Evolutionary conservation across 176 grass and related monocot genomes (phyloP).

Genomic region (Cenchrus fungigraminus): DNA sequence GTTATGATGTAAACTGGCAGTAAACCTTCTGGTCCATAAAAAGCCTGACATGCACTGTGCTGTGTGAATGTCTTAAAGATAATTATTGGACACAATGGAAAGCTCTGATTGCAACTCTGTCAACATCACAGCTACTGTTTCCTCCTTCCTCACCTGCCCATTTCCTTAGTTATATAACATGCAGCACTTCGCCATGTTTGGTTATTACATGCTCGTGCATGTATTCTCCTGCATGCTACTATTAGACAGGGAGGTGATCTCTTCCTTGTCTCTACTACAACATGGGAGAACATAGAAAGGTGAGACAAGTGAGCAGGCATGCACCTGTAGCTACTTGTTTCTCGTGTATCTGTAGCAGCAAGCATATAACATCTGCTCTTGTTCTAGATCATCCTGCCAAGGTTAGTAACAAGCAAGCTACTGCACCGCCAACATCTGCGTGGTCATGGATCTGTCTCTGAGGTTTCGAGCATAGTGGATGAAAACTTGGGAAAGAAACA

Average conservation of each 20-base stretch:
- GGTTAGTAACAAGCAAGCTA: conserved; percentile 66
- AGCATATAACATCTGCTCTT: conserved; percentile 43
- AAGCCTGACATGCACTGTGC: conserved; percentile 43
- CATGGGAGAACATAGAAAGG: conserved; percentile 63
- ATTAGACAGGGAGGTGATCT: conserved; percentile 35
- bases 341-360: conserved; percentile 14
- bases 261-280: conserved; percentile 33
- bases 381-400: conserved; percentile 71
- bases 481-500: conserved; percentile 49
- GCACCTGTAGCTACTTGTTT: conserved; percentile 36
- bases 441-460: conserved; percentile 53
- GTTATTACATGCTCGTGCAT: conserved; percentile 51
- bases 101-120: conserved; percentile 53
- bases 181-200: conserved; percentile 43
- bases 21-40: conserved; percentile 43
- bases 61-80: conserved; percentile 34
- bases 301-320: conserved; percentile 52
- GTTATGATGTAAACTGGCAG: conserved; percentile 41
- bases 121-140: conserved; percentile 54
- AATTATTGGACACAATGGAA: conserved; percentile 18
- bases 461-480: conserved; percentile 56
- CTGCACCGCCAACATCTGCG: conserved; percentile 46
- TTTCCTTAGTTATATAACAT: conserved; percentile 64
- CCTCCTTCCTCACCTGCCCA: conserved; percentile 42
- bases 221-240: conserved; percentile 41